Conservation (phyloP, 257 asterid genomes). For the Cordia subcordata region DNA sequence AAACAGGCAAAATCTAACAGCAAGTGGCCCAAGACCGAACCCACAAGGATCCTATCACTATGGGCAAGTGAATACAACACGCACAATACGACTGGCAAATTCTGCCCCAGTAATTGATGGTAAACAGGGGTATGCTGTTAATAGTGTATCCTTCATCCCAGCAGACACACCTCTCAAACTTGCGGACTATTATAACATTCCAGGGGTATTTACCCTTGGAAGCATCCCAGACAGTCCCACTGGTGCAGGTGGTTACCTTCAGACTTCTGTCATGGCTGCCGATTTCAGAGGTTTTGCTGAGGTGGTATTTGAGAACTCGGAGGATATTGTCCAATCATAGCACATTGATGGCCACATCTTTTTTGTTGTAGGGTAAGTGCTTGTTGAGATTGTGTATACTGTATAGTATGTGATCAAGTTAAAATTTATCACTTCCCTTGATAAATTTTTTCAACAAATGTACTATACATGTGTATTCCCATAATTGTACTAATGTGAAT, state of each 20-base stretch:
- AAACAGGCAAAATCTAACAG: conserved; percentile 29
- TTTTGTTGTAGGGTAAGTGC: conserved; percentile 27
- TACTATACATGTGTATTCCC: no score
- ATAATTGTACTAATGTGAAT: no score
- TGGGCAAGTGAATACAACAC: conserved; percentile 25
- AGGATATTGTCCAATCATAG: conserved; percentile 28
- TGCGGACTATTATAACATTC: conserved; percentile 32
- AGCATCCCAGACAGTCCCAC: conserved; percentile 27
- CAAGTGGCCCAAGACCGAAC: conserved; percentile 34
- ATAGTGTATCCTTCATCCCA: conserved; percentile 25
- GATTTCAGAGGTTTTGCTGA: conserved; percentile 30
- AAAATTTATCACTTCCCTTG: no score
- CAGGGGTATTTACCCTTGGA: conserved; percentile 23
- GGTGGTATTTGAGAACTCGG: conserved; percentile 24
- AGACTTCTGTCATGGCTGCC: conserved; percentile 36
- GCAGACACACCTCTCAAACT: conserved; percentile 38
- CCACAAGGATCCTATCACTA: conserved; percentile 38
- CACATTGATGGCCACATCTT: conserved; percentile 28
- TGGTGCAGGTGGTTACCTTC: conserved; percentile 18
- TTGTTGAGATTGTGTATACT: no score
- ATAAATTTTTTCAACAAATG: no score
- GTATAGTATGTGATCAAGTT: neutral
- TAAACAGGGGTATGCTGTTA: conserved; percentile 30
- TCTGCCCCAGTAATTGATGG: conserved; percentile 26
- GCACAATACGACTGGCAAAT: conserved; percentile 24